Evolutionary conservation across 2,329 filamentous ascomycete species (phyloP), one percentile per base, ranked within the genome.

Genomic region (Xylariaceae sp.): DNA sequence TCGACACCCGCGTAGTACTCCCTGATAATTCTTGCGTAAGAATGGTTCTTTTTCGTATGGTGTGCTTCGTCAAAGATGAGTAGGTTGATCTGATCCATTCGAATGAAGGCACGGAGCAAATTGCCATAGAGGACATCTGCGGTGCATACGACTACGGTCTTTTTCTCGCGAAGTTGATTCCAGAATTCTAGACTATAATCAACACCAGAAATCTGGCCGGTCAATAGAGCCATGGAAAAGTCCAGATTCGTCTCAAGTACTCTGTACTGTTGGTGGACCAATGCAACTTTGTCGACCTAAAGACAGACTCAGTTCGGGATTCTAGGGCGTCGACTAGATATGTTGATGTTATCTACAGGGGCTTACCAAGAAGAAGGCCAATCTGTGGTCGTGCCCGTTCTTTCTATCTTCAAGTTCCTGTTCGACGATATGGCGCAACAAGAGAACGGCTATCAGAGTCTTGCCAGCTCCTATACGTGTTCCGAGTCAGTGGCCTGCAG

Each of bases 41-140:
- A 82, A 68, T 99, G 94, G 55, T 92, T 89, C 72, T 93, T 95
- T 75, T 99, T 99, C 0, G 93, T 86, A 70, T 97, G 94, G 68
- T 99, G 94, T 4, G 92, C 94, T 74, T 99, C 94, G 68, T 99
- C 94, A 65, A 99, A 96, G 61, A 97, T 86, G 44, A 99, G 78
- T 1, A 99, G 81, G 68, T 93, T 97, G 72, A 97, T 91, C 66
- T 89, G 84, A 15, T 84, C 77, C 77, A 99, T 96, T 8, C 74
- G 82, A 60, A 97, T 82, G 73, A 91, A 95, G 0, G 88, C 88
- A 67, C 88, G 88, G 64, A 87, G 82, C 2, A 99, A 81, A 66
- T 88, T 91, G 62, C 90, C 85, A 42, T 88, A 81, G 3, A 97
- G 79, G 2, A 97, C 88, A 67, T 94, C 92, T 0, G 92, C 92